These are phyloP conservation scores for Fusarium humuli DNA, from an alignment of 2,329 filamentous ascomycete genomes.

Conservation along the genomic window DNA sequence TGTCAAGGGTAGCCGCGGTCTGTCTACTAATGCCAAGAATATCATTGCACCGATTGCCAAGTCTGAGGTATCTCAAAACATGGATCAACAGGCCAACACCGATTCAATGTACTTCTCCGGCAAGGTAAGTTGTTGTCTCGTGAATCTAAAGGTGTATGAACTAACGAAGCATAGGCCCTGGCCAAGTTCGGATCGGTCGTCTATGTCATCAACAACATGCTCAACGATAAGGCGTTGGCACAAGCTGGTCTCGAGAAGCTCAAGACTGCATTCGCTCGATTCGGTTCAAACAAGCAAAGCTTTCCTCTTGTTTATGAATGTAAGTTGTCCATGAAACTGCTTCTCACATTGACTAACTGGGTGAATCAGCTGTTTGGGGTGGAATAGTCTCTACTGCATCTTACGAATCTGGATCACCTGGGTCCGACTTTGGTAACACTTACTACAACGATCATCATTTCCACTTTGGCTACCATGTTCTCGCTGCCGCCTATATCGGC, in stretches of 20 bases:
- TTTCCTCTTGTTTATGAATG: slow-evolving; percentile 74
- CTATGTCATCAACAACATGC: slow-evolving; percentile 72
- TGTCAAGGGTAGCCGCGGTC: slow-evolving; percentile 57
- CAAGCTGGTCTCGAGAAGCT: slow-evolving; percentile 69
- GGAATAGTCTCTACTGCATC: slow-evolving; percentile 82
- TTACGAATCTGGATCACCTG: slow-evolving; percentile 75
- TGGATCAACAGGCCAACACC: slow-evolving; percentile 76
- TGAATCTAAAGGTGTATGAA: background rate
- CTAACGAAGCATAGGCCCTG: slow-evolving; percentile 62
- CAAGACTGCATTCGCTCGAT: slow-evolving; percentile 74
- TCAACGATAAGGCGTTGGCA: slow-evolving; percentile 68
- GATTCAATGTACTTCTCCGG: slow-evolving; percentile 95
- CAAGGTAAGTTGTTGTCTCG: slow-evolving; percentile 65
- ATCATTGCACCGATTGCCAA: slow-evolving; percentile 71
- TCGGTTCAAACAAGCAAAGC: slow-evolving; percentile 74
- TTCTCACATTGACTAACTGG: slow-evolving; percentile 29
- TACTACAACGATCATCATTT: slow-evolving; percentile 83
- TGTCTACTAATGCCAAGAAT: slow-evolving; percentile 67
- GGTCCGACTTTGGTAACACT: slow-evolving; percentile 89
- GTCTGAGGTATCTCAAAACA: slow-evolving; percentile 81
- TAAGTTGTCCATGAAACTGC: slow-evolving; percentile 49
- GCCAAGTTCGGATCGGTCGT: slow-evolving; percentile 80
- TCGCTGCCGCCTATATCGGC: slow-evolving; percentile 85
- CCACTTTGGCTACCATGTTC: slow-evolving; percentile 90
- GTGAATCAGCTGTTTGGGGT: slow-evolving; percentile 72